phyloP scores from a whole-genome alignment of 129 eudicot species.

The Tagetes erecta region DNA sequence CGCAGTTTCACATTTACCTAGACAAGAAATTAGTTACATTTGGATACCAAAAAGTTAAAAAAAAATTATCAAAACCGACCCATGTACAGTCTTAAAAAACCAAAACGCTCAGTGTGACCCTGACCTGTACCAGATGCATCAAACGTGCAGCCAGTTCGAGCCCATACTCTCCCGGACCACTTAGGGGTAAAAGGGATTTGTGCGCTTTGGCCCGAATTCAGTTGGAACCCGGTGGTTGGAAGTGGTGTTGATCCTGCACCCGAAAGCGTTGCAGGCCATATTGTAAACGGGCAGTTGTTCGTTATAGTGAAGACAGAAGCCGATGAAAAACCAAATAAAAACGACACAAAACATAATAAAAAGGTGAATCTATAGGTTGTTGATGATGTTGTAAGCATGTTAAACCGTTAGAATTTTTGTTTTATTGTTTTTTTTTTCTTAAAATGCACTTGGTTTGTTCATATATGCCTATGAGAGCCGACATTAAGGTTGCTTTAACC shows the following conservation, averaged over 20 bases:
- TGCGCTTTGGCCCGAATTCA: slow-evolving; percentile 66
- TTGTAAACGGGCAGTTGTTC: slow-evolving; percentile 82
- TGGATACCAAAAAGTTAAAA: too few species aligned
- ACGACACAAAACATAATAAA: slow-evolving; percentile 14
- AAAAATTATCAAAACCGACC: too few species aligned
- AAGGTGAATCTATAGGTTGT: slow-evolving; percentile 9
- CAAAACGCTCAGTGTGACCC: not conserved
- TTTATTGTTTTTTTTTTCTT: not conserved
- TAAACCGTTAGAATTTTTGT: not conserved
- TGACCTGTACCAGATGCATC: slow-evolving; percentile 52
- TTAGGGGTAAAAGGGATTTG: slow-evolving; percentile 50
- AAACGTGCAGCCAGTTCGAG: slow-evolving; percentile 84
- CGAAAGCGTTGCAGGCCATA: slow-evolving; percentile 91
- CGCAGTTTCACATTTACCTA: slow-evolving; percentile 79
- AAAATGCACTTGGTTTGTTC: not conserved
- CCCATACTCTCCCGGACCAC: slow-evolving; percentile 99
- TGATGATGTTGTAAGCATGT: slow-evolving; percentile 33
- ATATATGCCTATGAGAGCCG: slow-evolving; percentile 2
- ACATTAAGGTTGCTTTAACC: slow-evolving; percentile 40
- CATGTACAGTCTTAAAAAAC: too few species aligned
- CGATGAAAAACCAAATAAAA: slow-evolving; percentile 27
- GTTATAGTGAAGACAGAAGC: slow-evolving; percentile 57
- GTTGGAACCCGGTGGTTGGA: slow-evolving; percentile 68
- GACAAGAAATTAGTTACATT: not conserved
- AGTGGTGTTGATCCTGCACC: slow-evolving; percentile 81